phyloP scores from a whole-genome alignment of 176 grass and related monocot species.

The Oryza rufipogon region DNA sequence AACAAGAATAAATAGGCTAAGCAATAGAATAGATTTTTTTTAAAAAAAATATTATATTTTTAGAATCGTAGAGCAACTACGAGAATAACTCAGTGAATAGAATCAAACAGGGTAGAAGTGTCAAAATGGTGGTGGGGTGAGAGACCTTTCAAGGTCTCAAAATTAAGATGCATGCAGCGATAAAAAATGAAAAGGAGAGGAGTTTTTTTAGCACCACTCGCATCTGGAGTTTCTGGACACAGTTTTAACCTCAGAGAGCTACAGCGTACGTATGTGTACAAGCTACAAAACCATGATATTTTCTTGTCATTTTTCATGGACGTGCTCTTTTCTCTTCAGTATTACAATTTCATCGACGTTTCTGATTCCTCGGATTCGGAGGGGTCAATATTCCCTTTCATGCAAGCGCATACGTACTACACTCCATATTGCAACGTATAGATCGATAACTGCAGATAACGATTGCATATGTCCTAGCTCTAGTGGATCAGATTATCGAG shows the following conservation, averaged over 20 bases:
- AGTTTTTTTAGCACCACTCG: background rate
- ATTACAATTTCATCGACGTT: background rate
- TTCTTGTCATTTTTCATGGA: background rate
- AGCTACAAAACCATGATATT: background rate
- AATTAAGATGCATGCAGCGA: background rate
- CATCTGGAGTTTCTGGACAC: background rate
- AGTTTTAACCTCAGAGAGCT: background rate
- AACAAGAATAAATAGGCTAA: no score
- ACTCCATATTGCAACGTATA: background rate
- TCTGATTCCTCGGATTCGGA: constrained; percentile 27
- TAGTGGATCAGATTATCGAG: constrained; percentile 11
- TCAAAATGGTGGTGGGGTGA: background rate
- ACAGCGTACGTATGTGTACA: background rate
- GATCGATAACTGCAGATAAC: background rate
- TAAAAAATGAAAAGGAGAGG: background rate
- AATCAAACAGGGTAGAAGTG: no score
- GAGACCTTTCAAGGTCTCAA: background rate
- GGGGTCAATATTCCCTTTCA: background rate
- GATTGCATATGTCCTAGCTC: background rate
- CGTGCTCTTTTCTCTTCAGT: no score
- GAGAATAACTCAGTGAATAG: no score
- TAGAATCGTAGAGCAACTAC: no score
- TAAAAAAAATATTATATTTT: no score
- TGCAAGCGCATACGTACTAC: background rate
- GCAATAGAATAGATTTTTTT: no score